Conservation (phyloP, 305 asterid genomes). For the Fraxinus angustifolia region DNA sequence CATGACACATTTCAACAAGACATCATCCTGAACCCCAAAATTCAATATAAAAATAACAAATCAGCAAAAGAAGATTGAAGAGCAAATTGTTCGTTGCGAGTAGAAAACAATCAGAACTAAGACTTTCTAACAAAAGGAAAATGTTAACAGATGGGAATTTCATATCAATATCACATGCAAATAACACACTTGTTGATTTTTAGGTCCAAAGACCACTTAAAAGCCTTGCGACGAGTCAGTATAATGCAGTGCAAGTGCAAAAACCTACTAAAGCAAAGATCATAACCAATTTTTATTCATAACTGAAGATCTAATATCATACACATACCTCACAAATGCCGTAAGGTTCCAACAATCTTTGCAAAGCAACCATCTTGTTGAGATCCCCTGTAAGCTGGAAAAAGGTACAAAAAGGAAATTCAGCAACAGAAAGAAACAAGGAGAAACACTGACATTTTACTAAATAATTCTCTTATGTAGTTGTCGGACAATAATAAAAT, state of each 20-base stretch:
- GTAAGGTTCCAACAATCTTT: slow-evolving; percentile 82
- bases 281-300: too few relatives aligned
- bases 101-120: not conserved
- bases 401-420: slow-evolving; percentile 5
- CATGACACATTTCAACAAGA: not conserved
- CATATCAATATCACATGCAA: not conserved
- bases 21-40: not conserved
- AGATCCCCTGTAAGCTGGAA: slow-evolving; percentile 84
- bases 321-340: slow-evolving; percentile 88
- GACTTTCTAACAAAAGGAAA: not conserved
- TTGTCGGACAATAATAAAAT: not conserved
- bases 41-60: not conserved
- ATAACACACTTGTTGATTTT: not conserved
- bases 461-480: not conserved
- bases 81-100: not conserved
- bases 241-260: not conserved
- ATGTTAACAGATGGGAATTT: not conserved
- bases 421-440: slow-evolving; percentile 3
- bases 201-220: not conserved
- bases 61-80: not conserved
- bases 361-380: slow-evolving; percentile 92
- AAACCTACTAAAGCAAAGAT: not conserved
- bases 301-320: not conserved
- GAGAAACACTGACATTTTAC: not conserved
- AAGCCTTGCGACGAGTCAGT: not conserved